Evolutionary conservation across 805 yeast species (phyloP), one percentile per base, ranked within the genome.

Genomic region (Pichia deserticola): DNA sequence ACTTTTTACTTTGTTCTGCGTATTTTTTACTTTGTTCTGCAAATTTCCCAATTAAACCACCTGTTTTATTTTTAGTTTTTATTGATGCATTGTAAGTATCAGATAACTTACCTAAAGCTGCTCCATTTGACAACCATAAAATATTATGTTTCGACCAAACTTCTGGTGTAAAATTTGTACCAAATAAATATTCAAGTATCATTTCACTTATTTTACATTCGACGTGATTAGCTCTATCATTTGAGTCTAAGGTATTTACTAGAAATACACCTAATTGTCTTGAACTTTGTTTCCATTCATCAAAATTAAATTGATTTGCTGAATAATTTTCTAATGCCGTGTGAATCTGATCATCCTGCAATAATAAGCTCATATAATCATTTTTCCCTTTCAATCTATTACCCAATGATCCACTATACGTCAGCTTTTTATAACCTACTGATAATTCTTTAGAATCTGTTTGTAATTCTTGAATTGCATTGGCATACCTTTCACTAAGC

Each of bases 201-300:
- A 72, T 75, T 57, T 76, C 81, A 52, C 74, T 65, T 9, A 79
- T 66, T 27, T 73, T 65, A 45, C 71, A 69, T 40, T 76, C 72
- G 10, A 79, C 64, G 42, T 66, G 72, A 55, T 75, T 76, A n/a
- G 80, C 74, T 49, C 78, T 74, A 37, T 69, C 71, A 44, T 74
- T 62, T 37, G 78, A 72, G 52, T 76, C 78, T 52, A 76, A 72
- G 0, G 81, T 75, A 52, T 74, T 77, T 8, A 75, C 68, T 47
- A 80, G 53, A 51, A 77, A 75, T 0, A 72, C 73, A 8, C 83
- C 84, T 34, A 71, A 58, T 56, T 78, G 83, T 53, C 73, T 71
- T 4, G 77, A 79, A 8, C 69, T 61, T 42, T 64, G 73, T 1
- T 63, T 54, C 30, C 62, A 54, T 30, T 66, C 59, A n/a, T 52